phyloP scores from a whole-genome alignment of 495 filamentous ascomycete species.

The Penicillium tannophilum region DNA sequence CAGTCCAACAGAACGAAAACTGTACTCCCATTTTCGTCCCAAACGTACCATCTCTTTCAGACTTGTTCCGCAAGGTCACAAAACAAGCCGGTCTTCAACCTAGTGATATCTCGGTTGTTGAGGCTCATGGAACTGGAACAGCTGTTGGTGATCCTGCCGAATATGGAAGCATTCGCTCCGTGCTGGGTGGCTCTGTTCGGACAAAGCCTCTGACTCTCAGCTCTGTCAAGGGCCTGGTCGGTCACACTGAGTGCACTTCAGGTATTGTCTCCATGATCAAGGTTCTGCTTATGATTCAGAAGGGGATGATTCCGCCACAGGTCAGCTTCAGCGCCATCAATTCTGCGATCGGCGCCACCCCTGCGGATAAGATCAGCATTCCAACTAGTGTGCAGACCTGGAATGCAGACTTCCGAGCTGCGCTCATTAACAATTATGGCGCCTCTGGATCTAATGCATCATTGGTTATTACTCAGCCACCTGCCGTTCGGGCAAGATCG shows the following conservation, averaged over 20 bases:
- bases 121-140: slow-evolving; percentile 79
- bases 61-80: slow-evolving; percentile 58
- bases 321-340: slow-evolving; percentile 46
- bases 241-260: slow-evolving; percentile 54
- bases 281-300: slow-evolving; percentile 51
- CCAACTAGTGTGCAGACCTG: neutral
- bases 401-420: slow-evolving; percentile 30
- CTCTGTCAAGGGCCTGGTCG: slow-evolving; percentile 53
- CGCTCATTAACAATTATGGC: slow-evolving; percentile 52
- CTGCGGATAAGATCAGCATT: slow-evolving; percentile 44
- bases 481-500: neutral
- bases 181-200: slow-evolving; percentile 34
- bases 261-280: slow-evolving; percentile 51
- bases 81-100: slow-evolving; percentile 60
- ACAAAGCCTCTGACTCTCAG: slow-evolving; percentile 27
- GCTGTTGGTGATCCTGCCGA: slow-evolving; percentile 72
- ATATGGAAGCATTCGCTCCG: slow-evolving; percentile 41
- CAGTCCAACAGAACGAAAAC: slow-evolving; percentile 68
- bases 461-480: slow-evolving; percentile 32
- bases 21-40: slow-evolving; percentile 72
- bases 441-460: slow-evolving; percentile 49
- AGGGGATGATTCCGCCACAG: slow-evolving; percentile 43
- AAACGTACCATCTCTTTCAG: slow-evolving; percentile 60
- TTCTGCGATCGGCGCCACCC: slow-evolving; percentile 29
- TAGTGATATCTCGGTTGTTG: slow-evolving; percentile 66